Evolutionary conservation across 2,329 filamentous ascomycete genomes (phyloP).

Genomic region (Eutypella sp.): DNA sequence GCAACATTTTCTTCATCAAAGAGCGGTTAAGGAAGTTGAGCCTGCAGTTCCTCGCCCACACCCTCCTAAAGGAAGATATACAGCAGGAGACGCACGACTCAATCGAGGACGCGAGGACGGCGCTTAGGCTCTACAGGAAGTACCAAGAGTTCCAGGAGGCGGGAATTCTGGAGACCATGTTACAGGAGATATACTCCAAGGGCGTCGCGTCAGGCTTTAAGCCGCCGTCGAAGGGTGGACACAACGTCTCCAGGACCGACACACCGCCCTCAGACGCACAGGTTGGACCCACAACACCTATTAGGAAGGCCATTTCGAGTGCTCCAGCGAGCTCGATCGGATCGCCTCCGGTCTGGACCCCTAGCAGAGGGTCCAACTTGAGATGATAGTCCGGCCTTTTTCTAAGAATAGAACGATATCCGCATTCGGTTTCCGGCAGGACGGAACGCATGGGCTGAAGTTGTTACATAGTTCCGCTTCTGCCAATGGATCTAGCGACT

Average conservation of each 20-base stretch:
- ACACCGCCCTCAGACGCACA: slow-evolving; percentile 20
- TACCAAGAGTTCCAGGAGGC: slow-evolving; percentile 86
- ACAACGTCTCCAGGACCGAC: slow-evolving; percentile 17
- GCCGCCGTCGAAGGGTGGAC: slow-evolving; percentile 37
- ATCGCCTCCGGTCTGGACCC: not conserved
- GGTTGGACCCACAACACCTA: slow-evolving; percentile 16
- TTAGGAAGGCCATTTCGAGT: slow-evolving; percentile 7
- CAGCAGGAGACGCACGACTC: slow-evolving; percentile 90
- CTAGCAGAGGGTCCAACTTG: not conserved
- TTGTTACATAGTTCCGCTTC: no score
- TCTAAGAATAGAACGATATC: no score
- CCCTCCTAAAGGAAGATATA: slow-evolving; percentile 86
- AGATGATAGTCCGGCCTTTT: not conserved
- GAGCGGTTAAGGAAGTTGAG: slow-evolving; percentile 80
- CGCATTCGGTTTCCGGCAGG: no score
- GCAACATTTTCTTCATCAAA: slow-evolving; percentile 82
- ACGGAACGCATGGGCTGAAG: no score
- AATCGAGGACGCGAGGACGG: slow-evolving; percentile 90
- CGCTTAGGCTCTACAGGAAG: slow-evolving; percentile 81
- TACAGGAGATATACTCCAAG: slow-evolving; percentile 78
- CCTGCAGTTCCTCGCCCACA: slow-evolving; percentile 87
- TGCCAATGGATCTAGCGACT: no score
- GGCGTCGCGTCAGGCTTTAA: slow-evolving; percentile 55
- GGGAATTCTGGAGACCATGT: slow-evolving; percentile 74
- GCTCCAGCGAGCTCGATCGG: not conserved